Base-by-base conservation (phyloP, 192 early-diverging fungal species). In the Gigaspora rosea region DNA sequence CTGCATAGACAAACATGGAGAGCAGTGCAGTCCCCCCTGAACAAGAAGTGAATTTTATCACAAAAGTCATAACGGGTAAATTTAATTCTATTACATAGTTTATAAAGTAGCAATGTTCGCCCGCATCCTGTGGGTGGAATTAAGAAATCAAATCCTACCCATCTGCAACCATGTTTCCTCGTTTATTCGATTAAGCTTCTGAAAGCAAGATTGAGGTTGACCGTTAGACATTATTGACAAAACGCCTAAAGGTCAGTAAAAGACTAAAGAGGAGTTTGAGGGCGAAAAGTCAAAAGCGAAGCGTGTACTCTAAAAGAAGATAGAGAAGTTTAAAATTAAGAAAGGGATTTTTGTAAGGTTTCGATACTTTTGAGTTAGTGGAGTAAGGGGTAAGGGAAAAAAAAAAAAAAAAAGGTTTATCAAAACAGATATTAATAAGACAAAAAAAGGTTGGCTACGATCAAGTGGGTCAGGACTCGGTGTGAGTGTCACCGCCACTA, bases 101-200 rank as follows among this genome's bases (percentile, higher is more conserved):
- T 48, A n/a, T n/a, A 48, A 32, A 12, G 16, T 3, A 22, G 6
- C 7, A 22, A 50, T n/a, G 7, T 70, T 8, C 41, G 22, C 20
- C n/a, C 47, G n/a, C 35, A 68, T n/a, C 36, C 47, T 46, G 33
- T 48, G 16, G 15, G 5, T 50, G 49, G 41, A 27, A 46, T 70
- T 70, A 16, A 27, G 41, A 41, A 70, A 74, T 48, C 47, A 56
- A 59, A 27, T 61, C 50, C 56, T 76, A 76, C 90, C 90, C 77
- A 90, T 80, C 22, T 86, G 85, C 33, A 93, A 69, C 91, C 90
- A 91, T 52, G 88, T 85, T 63, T 87, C 85, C 50, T 92, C 89
- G 57, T 89, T 89, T 50, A 89, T 81, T 6, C 74, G 73, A 33
- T 82, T 84, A 61, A 92, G 76, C 11, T 85, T 85, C 54, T 87